A percentile compares a stretch with the other conserved stretches of the same genome.
phyloP scores from a whole-genome alignment of 768 basidiomycete genomes.

The Fomitopsis serialis region DNA sequence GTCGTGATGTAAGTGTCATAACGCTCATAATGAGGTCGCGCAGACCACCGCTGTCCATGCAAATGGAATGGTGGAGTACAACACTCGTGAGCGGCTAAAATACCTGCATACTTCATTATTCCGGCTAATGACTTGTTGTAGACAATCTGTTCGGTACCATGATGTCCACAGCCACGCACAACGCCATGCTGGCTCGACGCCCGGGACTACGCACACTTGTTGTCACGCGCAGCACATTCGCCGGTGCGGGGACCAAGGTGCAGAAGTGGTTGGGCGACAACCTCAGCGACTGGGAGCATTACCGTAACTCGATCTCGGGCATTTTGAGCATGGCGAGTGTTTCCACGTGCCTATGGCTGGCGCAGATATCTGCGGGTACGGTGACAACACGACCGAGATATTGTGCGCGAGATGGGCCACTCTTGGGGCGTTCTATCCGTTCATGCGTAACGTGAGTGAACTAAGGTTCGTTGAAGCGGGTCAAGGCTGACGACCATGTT shows the following conservation, averaged over 20 bases:
- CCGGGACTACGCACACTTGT: slow-evolving; percentile 57
- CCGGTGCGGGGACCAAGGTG: slow-evolving; percentile 60
- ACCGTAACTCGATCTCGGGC: slow-evolving; percentile 54
- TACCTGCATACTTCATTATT: too few relatives aligned
- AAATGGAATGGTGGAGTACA: slow-evolving; percentile 56
- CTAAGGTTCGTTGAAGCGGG: not conserved
- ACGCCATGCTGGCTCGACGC: slow-evolving; percentile 58
- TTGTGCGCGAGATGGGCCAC: slow-evolving; percentile 75
- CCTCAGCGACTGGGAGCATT: slow-evolving; percentile 52
- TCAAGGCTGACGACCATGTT: not conserved
- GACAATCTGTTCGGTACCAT: slow-evolving; percentile 67
- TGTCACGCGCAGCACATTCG: slow-evolving; percentile 72
- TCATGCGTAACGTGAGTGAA: slow-evolving; percentile 63
- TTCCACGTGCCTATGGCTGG: slow-evolving; percentile 76
- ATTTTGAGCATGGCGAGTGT: slow-evolving; percentile 62
- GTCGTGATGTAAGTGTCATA: too few relatives aligned
- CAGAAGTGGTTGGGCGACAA: slow-evolving; percentile 77
- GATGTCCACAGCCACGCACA: slow-evolving; percentile 60
- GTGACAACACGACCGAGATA: slow-evolving; percentile 59
- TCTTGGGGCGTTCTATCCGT: slow-evolving; percentile 74
- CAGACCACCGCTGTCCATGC: slow-evolving; percentile 39
- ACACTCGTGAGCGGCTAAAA: slow-evolving; percentile 39
- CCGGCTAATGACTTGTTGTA: slow-evolving; percentile 6
- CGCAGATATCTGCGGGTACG: slow-evolving; percentile 67
- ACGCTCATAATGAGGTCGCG: not conserved